Evolutionary conservation across 306 rosid genomes (phyloP), one percentile per base, ranked within the genome.

Genomic region (Oxytropis ochrocephala): DNA sequence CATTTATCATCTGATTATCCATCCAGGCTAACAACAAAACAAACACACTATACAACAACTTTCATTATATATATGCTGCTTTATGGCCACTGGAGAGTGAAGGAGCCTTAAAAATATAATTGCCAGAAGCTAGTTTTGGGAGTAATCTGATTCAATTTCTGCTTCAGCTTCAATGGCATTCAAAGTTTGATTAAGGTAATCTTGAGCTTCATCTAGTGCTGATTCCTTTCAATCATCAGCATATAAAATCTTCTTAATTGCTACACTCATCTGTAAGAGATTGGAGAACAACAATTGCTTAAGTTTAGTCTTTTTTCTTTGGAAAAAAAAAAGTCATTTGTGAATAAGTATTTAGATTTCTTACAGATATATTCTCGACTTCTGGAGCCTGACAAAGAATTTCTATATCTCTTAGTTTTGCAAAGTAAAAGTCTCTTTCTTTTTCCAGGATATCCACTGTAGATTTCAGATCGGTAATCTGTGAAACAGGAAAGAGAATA

Each of bases 191-290:
- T 74, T 32, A 29, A 3, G 41, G 13, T 59, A 59, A 36, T 59
- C 66, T 59, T 85, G 96, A 57, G 98, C 97, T 77, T 88, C 89
- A 29, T 87, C 82, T 17, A 94, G 79, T 33, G 97, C 91, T 1
- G 97, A 90, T 78, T 88, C 96, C 69, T 88, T 85, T 17, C 91
- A 89, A 66, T 94, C 97, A 48, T 84, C 89, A 16, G 97, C 97
- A 77, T 90, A 94, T 61, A 94, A 50, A 51, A 94, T 85, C 89
- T 84, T 90, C 85, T 87, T 88, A 32, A 88, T 61, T 72, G 91
- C 97, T 60, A 87, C 73, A 21, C 88, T 56, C 86, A 94, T 84
- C 98, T 90, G 92, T 83, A 79, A 4, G 1, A 1, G 29, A 24
- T 24, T 8, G 48, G 27, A 30, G 59, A 58, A 69, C 36, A 61